phyloP scores from a whole-genome alignment of 1,284 basidiomycete genomes.

The Retiboletus flavoniger region DNA sequence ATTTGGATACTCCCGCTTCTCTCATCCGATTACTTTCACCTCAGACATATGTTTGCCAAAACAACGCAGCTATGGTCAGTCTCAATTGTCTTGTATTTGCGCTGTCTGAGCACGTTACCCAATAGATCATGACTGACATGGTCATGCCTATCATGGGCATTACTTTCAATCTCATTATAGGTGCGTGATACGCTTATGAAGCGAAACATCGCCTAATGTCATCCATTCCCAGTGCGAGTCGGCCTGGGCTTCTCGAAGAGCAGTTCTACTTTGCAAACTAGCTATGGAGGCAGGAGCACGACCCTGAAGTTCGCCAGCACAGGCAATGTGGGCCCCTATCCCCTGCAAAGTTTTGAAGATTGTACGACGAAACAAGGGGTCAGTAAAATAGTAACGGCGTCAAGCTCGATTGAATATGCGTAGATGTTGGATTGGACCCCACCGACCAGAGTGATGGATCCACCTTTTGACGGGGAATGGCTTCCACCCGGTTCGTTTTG shows the following conservation, averaged over 20 bases:
- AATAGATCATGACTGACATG: slow-evolving; percentile 10
- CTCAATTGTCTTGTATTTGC: neutral
- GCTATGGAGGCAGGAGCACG: neutral
- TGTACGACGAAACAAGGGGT: neutral
- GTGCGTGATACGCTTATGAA: slow-evolving; percentile 1
- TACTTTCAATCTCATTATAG: slow-evolving; percentile 13
- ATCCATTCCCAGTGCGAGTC: neutral
- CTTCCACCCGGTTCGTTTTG: no score
- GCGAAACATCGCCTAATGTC: neutral
- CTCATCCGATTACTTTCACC: neutral
- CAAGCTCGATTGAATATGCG: neutral
- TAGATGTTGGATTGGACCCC: neutral
- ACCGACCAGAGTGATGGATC: no score
- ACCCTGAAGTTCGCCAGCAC: neutral
- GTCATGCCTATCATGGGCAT: slow-evolving; percentile 14
- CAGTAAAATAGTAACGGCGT: neutral
- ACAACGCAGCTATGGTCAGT: slow-evolving; percentile 10
- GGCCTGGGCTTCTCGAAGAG: neutral
- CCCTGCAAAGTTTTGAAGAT: neutral
- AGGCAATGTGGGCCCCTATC: neutral
- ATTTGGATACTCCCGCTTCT: neutral
- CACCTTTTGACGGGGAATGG: no score
- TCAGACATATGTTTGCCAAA: slow-evolving; percentile 8
- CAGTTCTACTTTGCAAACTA: neutral
- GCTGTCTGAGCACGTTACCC: neutral